Evolutionary conservation across 2,329 filamentous ascomycete genomes (phyloP).

Genomic region (Didymella pinodella): DNA sequence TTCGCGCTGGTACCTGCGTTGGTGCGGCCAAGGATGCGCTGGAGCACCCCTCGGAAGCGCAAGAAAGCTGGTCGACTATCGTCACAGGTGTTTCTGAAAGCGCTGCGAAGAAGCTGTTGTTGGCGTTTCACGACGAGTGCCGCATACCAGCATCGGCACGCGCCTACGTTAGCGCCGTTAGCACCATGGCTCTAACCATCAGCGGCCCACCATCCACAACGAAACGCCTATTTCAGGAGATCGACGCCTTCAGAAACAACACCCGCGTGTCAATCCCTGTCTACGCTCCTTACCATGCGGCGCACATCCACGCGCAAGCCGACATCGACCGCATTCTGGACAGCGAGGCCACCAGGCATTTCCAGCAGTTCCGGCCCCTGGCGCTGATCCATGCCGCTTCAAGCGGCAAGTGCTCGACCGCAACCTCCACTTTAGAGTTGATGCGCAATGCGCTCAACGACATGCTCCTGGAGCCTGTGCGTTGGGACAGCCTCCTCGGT

Average conservation of each 20-base stretch:
- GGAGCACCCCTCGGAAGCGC: constrained; percentile 62
- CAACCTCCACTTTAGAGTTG: constrained; percentile 57
- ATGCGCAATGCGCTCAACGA: constrained; percentile 54
- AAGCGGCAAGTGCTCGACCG: constrained; percentile 56
- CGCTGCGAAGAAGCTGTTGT: constrained; percentile 60
- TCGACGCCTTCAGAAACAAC: constrained; percentile 57
- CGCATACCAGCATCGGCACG: constrained; percentile 59
- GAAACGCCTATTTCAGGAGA: constrained; percentile 60
- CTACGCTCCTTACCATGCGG: constrained; percentile 67
- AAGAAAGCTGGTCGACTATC: constrained; percentile 72
- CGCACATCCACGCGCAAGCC: constrained; percentile 60
- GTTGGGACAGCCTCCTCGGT: constrained; percentile 59
- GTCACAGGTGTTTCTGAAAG: constrained; percentile 64
- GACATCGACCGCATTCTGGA: constrained; percentile 62
- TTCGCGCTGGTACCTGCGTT: constrained; percentile 65
- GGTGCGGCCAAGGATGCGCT: constrained; percentile 55
- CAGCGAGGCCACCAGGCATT: constrained; percentile 49
- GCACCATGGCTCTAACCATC: constrained; percentile 66
- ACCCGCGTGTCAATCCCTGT: constrained; percentile 63
- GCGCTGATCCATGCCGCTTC: constrained; percentile 58
- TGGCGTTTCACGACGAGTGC: constrained; percentile 65
- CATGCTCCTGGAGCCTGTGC: constrained; percentile 57
- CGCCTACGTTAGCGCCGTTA: constrained; percentile 67
- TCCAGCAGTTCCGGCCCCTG: constrained; percentile 54
- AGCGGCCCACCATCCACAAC: constrained; percentile 65